These are phyloP conservation scores for Verticillium klebahnii DNA, from an alignment of 2,329 filamentous ascomycete species.

Conservation along the genomic window DNA sequence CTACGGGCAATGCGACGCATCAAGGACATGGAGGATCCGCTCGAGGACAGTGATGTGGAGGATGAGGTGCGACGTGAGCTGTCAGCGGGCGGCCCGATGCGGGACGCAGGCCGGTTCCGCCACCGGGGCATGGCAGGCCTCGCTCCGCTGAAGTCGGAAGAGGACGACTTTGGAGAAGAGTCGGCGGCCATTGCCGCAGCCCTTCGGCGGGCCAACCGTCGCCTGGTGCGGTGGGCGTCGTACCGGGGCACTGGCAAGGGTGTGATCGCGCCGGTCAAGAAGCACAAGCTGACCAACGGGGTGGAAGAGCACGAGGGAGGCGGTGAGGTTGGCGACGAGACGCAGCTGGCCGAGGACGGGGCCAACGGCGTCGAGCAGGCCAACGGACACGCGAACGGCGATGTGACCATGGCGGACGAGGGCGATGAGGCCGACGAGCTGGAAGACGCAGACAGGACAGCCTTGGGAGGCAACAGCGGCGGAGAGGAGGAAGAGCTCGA, in stretches of 20 bases:
- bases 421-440: constrained; percentile 46
- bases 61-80: constrained; percentile 31
- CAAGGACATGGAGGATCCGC: constrained; percentile 47
- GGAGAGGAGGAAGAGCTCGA: constrained; percentile 35
- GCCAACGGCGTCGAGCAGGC: constrained; percentile 15
- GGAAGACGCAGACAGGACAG: constrained; percentile 27
- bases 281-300: constrained; percentile 17
- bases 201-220: constrained; percentile 56
- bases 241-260: constrained; percentile 37
- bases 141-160: constrained; percentile 55
- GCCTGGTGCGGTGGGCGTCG: constrained; percentile 68
- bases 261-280: constrained; percentile 43
- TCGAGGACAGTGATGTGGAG: constrained; percentile 61
- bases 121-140: constrained; percentile 61
- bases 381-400: constrained; percentile 34
- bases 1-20: constrained; percentile 63
- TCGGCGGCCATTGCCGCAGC: constrained; percentile 61
- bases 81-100: constrained; percentile 19
- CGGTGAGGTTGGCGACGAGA: constrained; percentile 13
- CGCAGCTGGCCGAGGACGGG: constrained; percentile 6
- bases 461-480: constrained; percentile 7
- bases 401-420: constrained; percentile 47
- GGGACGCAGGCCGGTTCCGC: constrained; percentile 36
- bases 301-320: constrained; percentile 7
- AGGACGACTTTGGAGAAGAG: constrained; percentile 75